Evolutionary conservation across 768 basidiomycete genomes (phyloP).

Genomic region (Asterophora parasitica): DNA sequence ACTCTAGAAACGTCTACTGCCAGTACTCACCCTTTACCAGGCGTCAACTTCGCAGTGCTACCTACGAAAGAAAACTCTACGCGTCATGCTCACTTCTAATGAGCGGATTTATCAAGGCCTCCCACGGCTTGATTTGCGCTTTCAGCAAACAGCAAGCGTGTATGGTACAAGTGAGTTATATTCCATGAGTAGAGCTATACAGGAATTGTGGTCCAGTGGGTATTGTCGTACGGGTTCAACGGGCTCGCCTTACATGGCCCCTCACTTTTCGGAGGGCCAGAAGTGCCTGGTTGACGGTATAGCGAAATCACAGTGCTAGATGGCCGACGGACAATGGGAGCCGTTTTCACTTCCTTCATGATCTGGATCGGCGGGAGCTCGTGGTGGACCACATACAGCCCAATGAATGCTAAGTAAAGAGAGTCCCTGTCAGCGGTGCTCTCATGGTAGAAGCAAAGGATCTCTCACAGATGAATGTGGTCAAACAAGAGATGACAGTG

Average conservation of each 20-base stretch:
- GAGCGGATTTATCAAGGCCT: no score
- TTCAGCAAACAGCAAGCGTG: no score
- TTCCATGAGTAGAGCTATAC: neutral
- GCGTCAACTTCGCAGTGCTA: no score
- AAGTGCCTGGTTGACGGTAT: neutral
- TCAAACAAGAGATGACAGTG: slow-evolving; percentile 25
- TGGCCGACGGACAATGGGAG: slow-evolving; percentile 1
- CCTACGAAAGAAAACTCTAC: no score
- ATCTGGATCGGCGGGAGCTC: slow-evolving; percentile 3
- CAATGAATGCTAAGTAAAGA: slow-evolving; percentile 5
- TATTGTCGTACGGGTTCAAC: slow-evolving; percentile 7
- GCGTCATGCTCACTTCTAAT: no score
- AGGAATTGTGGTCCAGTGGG: slow-evolving; percentile 5
- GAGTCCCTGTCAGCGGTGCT: neutral
- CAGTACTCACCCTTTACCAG: no score
- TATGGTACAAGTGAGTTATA: no score
- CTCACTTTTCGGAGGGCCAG: neutral
- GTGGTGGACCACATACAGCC: slow-evolving; percentile 9
- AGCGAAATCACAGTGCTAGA: slow-evolving; percentile 10
- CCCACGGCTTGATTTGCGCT: no score
- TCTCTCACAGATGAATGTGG: slow-evolving; percentile 22
- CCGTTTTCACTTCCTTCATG: neutral
- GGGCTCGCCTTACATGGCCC: neutral
- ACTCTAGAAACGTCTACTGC: no score
- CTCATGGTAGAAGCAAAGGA: neutral